Base-by-base conservation (phyloP, 2,329 filamentous ascomycete genomes). In the Colletotrichum sp. region DNA sequence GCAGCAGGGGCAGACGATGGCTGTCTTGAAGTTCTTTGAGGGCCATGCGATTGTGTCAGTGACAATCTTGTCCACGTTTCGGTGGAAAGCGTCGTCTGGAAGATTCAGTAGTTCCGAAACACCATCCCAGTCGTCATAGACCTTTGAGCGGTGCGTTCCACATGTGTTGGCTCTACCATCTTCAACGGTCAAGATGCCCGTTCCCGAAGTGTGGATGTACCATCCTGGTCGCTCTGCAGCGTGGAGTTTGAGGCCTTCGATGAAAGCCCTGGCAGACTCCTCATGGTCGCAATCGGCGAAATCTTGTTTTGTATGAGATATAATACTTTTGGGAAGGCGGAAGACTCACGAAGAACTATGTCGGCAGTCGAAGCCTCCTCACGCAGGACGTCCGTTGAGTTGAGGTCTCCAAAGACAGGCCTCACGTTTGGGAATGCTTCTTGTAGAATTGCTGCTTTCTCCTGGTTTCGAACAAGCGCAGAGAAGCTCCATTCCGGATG, bases 311-410 rank as follows among this genome's bases (percentile, higher is more conserved):
- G 0, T 21, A 2, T 21, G 2, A 48, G 43, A 48, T 2, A 4
- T 4, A 48, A 21, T 48, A 13, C 43, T 0, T 21, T 3, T 7
- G 0, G 6, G n/a, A 21, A 4, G 0, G 5, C 0, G n/a, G n/a
- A 4, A 48, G 2, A 48, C 43, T 48, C 1, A 52, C 43, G 43
- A 7, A 52, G 43, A 13, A 52, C 43, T 21, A 52, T 52, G 10
- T 52, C n/a, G 7, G 43, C 43, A 0, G 3, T 12, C 12, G n/a
- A 52, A 52, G n/a, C 43, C 43, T 52, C n/a, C 2, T 52, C 43
- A 0, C n/a, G 43, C 10, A 52, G 12, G 0, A 52, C 12, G 2
- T 21, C n/a, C 1, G 4, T 1, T 0, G 43, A 52, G n/a, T 21
- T 3, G 2, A 52, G 43, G 10, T 52, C 43, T 7, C 43, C 43